phyloP scores from a whole-genome alignment of 495 filamentous ascomycete species.

The Endocarpon pusillum region DNA sequence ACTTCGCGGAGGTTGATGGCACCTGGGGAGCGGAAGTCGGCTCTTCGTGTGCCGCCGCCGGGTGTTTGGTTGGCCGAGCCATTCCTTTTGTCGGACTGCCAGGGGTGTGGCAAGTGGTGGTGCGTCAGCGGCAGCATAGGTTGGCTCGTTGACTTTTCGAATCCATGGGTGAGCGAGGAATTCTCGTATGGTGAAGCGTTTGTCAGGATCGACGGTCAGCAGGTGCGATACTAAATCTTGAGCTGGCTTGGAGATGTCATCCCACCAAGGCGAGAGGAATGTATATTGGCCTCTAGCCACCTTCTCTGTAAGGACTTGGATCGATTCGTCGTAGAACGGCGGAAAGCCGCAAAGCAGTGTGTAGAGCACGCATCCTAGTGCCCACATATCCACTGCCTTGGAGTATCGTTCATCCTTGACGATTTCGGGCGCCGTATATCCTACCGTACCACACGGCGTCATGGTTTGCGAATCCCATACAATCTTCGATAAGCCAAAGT shows the following conservation, averaged over 20 bases:
- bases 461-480: constrained; percentile 99
- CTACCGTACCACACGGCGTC: constrained; percentile 95
- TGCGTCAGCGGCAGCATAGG: constrained; percentile 54
- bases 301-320: constrained; percentile 93
- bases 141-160: constrained; percentile 54
- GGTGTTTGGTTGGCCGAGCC: constrained; percentile 29
- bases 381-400: constrained; percentile 99
- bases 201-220: constrained; percentile 79
- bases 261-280: constrained; percentile 98
- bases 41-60: constrained; percentile 42
- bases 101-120: constrained; percentile 60
- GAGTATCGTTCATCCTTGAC: constrained; percentile 98
- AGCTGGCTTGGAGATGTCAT: constrained; percentile 89
- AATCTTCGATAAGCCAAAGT: constrained; percentile 93
- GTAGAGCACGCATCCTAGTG: constrained; percentile 89
- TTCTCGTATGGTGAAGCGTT: constrained; percentile 74
- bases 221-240: constrained; percentile 91
- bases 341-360: constrained; percentile 94
- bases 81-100: constrained; percentile 30
- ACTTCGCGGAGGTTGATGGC: constrained; percentile 91
- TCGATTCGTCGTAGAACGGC: constrained; percentile 97
- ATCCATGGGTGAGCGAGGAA: constrained; percentile 93
- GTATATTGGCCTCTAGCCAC: constrained; percentile 94
- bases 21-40: constrained; percentile 92
- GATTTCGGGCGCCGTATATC: constrained; percentile 97